A percentile compares a stretch with the other conserved stretches of the same genome.
Conservation (phyloP, 495 filamentous ascomycete genomes). For the Aspergillus funiculosus region DNA sequence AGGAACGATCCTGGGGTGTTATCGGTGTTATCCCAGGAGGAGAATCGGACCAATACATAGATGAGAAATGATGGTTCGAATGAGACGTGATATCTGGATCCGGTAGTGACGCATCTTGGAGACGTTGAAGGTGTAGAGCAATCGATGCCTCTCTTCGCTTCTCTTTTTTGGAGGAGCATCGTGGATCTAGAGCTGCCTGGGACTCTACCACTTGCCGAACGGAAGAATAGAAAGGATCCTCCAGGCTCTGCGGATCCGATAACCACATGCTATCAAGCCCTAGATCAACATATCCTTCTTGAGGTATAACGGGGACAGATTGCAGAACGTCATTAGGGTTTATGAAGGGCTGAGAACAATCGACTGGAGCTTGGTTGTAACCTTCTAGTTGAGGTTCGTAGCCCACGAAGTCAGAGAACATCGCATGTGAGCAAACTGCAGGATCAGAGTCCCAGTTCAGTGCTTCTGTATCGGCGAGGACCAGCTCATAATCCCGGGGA, state of each 20-base stretch:
- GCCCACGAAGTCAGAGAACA: slow-evolving; percentile 28
- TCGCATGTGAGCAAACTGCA: slow-evolving; percentile 18
- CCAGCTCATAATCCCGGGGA: slow-evolving; percentile 28
- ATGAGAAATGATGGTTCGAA: slow-evolving; percentile 35
- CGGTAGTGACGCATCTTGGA: slow-evolving; percentile 28
- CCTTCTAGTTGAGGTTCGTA: slow-evolving; percentile 22
- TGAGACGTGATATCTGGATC: slow-evolving; percentile 30
- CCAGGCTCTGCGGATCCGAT: slow-evolving; percentile 12
- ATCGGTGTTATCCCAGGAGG: slow-evolving; percentile 27
- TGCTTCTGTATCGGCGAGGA: slow-evolving; percentile 23
- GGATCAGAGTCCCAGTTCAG: slow-evolving; percentile 21
- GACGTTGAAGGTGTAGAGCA: slow-evolving; percentile 37
- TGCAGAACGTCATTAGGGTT: slow-evolving; percentile 24
- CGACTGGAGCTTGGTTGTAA: slow-evolving; percentile 20
- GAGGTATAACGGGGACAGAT: slow-evolving; percentile 2
- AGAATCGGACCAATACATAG: slow-evolving; percentile 34
- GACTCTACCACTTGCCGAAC: slow-evolving; percentile 38
- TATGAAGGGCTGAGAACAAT: slow-evolving; percentile 19
- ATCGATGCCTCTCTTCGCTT: slow-evolving; percentile 44
- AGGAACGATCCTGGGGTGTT: slow-evolving; percentile 20
- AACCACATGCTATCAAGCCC: slow-evolving; percentile 12
- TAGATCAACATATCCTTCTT: slow-evolving; percentile 7
- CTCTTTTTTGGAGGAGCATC: slow-evolving; percentile 36
- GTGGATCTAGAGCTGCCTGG: slow-evolving; percentile 34
- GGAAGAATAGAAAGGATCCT: slow-evolving; percentile 23